Percentiles rank a stretch among this genome's conserved stretches.
Conservation (phyloP, 2,329 filamentous ascomycete genomes). For the Colletotrichum limetticola region DNA sequence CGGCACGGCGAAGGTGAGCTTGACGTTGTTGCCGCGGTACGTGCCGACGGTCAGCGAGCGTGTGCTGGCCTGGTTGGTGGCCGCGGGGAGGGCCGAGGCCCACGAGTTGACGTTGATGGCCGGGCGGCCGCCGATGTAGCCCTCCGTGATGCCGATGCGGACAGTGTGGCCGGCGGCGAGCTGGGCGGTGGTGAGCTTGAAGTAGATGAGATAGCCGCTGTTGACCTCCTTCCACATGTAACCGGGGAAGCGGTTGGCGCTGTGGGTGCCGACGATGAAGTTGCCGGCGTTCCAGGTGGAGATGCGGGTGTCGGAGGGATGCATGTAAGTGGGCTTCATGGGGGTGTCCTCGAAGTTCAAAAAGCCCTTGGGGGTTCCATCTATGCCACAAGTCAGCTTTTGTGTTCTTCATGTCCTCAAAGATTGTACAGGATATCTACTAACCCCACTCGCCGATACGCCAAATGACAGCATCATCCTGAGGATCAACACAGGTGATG, state of each 20-base stretch:
- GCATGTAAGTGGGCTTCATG: conserved; percentile 55
- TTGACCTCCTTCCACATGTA: conserved; percentile 56
- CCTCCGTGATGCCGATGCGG: conserved; percentile 46
- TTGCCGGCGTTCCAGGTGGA: conserved; percentile 44
- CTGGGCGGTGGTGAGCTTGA: conserved; percentile 45
- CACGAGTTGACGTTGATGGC: conserved; percentile 45
- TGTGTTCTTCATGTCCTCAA: background rate
- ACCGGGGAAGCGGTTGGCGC: conserved; percentile 48
- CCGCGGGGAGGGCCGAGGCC: conserved; percentile 40
- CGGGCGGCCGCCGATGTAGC: conserved; percentile 44
- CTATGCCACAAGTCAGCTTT: background rate
- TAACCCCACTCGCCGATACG: conserved; percentile 48
- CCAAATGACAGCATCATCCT: conserved; percentile 46
- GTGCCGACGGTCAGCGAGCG: conserved; percentile 47
- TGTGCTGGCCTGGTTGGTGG: conserved; percentile 43
- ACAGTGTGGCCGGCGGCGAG: conserved; percentile 40
- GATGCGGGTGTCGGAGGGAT: conserved; percentile 47
- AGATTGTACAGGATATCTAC: background rate
- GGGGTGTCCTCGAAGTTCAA: conserved; percentile 48
- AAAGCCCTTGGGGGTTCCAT: conserved; percentile 48
- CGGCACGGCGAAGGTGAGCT: conserved; percentile 42
- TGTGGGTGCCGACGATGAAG: conserved; percentile 48
- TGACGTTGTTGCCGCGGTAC: conserved; percentile 44
- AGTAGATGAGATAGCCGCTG: conserved; percentile 53
- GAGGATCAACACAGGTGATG: conserved; percentile 43